phyloP scores from a whole-genome alignment of 805 yeast species.

The Kurtzmaniella fragi region DNA sequence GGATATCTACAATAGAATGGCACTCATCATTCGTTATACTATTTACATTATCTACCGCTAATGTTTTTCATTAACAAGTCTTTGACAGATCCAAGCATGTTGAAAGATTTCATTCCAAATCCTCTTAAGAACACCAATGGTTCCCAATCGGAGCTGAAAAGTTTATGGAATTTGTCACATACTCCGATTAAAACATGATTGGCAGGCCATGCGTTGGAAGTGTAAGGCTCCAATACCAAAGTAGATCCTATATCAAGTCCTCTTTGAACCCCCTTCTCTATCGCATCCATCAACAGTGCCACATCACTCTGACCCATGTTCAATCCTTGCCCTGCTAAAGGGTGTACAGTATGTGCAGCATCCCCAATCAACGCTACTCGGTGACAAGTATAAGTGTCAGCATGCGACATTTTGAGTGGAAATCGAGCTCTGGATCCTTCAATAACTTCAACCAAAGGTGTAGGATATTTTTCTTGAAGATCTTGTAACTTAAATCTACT shows the following conservation, averaged over 20 bases:
- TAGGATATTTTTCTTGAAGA: constrained; percentile 61
- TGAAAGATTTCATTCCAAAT: constrained; percentile 67
- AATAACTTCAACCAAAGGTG: constrained; percentile 55
- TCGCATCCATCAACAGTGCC: constrained; percentile 57
- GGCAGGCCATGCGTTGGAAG: constrained; percentile 72
- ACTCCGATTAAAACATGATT: constrained; percentile 82
- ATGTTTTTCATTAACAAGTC: constrained; percentile 55
- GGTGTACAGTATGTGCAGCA: constrained; percentile 97
- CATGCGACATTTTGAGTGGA: constrained; percentile 85
- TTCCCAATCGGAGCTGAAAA: constrained; percentile 66
- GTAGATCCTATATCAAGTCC: constrained; percentile 87
- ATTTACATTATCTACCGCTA: constrained; percentile 20
- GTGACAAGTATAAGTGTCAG: constrained; percentile 80
- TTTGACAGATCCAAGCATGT: constrained; percentile 61
- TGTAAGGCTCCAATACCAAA: constrained; percentile 80
- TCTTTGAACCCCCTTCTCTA: constrained; percentile 65
- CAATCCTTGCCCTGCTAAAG: constrained; percentile 95
- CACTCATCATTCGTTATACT: neutral
- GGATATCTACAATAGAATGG: no score
- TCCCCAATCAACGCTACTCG: constrained; percentile 94
- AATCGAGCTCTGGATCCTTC: constrained; percentile 74
- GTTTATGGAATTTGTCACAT: constrained; percentile 86
- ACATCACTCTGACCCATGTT: constrained; percentile 98
- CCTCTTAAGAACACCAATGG: constrained; percentile 77
- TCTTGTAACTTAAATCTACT: constrained; percentile 34